Evolutionary conservation across 2,329 filamentous ascomycete species (phyloP), one percentile per base, ranked within the genome.

Genomic region (Sporothrix protearum): DNA sequence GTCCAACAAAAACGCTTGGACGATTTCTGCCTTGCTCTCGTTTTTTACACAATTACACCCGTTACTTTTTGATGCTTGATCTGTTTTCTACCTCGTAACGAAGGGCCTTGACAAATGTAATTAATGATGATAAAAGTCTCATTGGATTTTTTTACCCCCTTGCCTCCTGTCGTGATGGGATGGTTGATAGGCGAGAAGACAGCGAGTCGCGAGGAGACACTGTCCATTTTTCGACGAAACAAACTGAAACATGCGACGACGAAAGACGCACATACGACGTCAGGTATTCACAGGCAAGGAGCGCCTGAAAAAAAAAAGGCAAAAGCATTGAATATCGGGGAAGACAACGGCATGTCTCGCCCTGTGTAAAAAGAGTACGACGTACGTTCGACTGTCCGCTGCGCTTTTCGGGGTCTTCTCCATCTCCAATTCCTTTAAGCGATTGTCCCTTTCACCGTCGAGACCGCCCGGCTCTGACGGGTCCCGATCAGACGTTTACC

Each of bases 231-330:
- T 68, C 14, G 64, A 51, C 64, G 68, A 70, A 61, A 51, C 68
- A 63, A 70, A 70, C 42, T 63, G 68, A 70, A 70, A 70, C 68
- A 63, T 61, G 39, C n/a, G 25, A 45, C 45, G 42, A 63, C 39
- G 22, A 33, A 42, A 47, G 68, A 59, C 36, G 25, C 51, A 12
- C 45, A 42, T 36, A 57, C 33, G 36, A 42, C 67, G 64, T 16
- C 10, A 53, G 22, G 14, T 36, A 42, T 61, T 39, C 19, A n/a
- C 25, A n/a, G 19, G 28, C 9, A 49, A 3, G 25, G 33, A 64
- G 39, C 22, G 36, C 39, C 14, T 12, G 12, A 8, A 63, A 1
- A 39, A 49, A 55, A 68, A 55, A 68, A n/a, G n/a, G n/a, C n/a
- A n/a, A n/a, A n/a, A n/a, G n/a, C n/a, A n/a, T n/a, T n/a, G n/a